These are phyloP conservation scores for Podospora sp. DNA, from an alignment of 495 filamentous ascomycete genomes.

Conservation along the genomic window DNA sequence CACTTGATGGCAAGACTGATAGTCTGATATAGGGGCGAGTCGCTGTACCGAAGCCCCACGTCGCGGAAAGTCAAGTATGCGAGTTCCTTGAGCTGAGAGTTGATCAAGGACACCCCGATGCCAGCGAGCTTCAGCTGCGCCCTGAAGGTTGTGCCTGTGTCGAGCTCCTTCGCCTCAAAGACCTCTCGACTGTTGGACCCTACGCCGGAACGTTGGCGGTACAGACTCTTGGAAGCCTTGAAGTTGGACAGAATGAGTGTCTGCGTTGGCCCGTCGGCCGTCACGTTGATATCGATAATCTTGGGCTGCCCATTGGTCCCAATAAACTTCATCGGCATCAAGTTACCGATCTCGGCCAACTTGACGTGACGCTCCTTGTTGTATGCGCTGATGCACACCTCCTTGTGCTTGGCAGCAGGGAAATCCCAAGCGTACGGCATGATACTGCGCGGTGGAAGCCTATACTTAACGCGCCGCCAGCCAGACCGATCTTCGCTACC, in stretches of 20 bases:
- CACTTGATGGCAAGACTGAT: constrained; percentile 89
- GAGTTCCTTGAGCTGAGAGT: constrained; percentile 85
- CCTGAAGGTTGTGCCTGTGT: constrained; percentile 84
- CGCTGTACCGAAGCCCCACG: constrained; percentile 85
- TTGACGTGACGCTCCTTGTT: constrained; percentile 86
- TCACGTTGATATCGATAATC: constrained; percentile 94
- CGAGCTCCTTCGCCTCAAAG: constrained; percentile 91
- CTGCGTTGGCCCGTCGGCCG: constrained; percentile 92
- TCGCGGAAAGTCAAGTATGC: constrained; percentile 94
- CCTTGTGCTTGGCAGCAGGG: constrained; percentile 93
- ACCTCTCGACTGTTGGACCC: constrained; percentile 59
- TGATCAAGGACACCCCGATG: constrained; percentile 91
- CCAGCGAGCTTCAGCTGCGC: constrained; percentile 86
- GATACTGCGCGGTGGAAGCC: constrained; percentile 91
- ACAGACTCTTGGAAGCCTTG: constrained; percentile 89
- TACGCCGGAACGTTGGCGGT: constrained; percentile 76
- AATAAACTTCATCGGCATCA: constrained; percentile 78
- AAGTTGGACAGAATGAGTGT: constrained; percentile 94
- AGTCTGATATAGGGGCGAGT: constrained; percentile 91
- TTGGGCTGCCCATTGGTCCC: constrained; percentile 67
- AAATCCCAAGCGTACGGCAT: constrained; percentile 99
- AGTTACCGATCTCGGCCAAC: constrained; percentile 92
- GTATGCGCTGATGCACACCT: constrained; percentile 77
- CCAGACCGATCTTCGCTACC: constrained; percentile 78
- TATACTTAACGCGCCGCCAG: constrained; percentile 89